These are phyloP conservation scores for Sonneratia caseolaris DNA, from an alignment of 345 rosid genomes.

Conservation along the genomic window DNA sequence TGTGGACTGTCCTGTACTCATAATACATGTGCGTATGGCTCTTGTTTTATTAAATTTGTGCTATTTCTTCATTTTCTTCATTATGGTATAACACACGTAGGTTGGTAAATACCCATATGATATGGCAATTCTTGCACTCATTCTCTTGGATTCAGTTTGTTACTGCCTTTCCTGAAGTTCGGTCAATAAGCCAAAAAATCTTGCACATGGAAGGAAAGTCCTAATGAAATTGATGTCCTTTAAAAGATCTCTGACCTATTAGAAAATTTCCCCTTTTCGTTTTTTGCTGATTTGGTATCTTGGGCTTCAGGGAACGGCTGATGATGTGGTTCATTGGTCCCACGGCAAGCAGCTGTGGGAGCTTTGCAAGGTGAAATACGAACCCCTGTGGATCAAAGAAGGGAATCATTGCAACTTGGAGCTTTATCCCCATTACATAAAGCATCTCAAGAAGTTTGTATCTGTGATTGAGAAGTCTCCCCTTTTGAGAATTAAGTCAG, in stretches of 20 bases:
- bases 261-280: neutral
- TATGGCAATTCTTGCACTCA: neutral
- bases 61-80: neutral
- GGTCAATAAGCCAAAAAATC: neutral
- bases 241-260: neutral
- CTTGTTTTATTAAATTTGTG: neutral
- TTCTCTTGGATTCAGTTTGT: neutral
- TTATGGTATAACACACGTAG: neutral
- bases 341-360: constrained; percentile 87
- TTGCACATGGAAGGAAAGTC: neutral
- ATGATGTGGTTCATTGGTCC: constrained; percentile 87
- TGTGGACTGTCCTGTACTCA: constrained; percentile 68
- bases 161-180: neutral
- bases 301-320: constrained; percentile 65
- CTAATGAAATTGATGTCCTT: neutral
- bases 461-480: constrained; percentile 57
- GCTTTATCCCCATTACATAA: constrained; percentile 72
- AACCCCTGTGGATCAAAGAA: constrained; percentile 87
- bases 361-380: constrained; percentile 77
- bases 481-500: constrained; percentile 23
- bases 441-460: constrained; percentile 79
- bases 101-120: neutral
- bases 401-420: constrained; percentile 91
- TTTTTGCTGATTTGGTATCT: neutral
- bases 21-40: constrained; percentile 55